phyloP scores from a whole-genome alignment of 2,329 filamentous ascomycete genomes.

The Dactylonectria estremocensis region DNA sequence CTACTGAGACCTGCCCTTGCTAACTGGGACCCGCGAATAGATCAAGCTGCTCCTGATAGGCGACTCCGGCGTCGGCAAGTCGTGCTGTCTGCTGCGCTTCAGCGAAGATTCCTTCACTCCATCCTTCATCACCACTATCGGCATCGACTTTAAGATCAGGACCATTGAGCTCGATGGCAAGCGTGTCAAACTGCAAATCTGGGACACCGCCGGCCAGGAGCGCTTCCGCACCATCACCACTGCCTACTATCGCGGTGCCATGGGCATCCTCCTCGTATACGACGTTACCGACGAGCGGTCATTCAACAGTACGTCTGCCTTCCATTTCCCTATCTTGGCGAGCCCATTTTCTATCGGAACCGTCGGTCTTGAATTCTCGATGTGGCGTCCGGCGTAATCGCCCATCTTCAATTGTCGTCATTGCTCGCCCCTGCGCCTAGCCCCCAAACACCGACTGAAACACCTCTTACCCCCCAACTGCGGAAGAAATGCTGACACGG shows the following conservation, averaged over 20 bases:
- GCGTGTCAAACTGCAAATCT: slow-evolving; percentile 99
- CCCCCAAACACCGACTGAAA: not conserved
- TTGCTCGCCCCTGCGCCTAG: slow-evolving; percentile 14
- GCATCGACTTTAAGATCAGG: slow-evolving; percentile 99
- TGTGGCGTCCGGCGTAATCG: slow-evolving; percentile 1
- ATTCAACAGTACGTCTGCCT: slow-evolving; percentile 84
- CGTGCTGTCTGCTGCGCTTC: slow-evolving; percentile 95
- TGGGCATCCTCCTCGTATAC: slow-evolving; percentile 98
- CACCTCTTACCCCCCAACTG: not conserved
- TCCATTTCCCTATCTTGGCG: slow-evolving; percentile 1
- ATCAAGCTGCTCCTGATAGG: slow-evolving; percentile 98
- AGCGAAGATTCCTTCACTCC: slow-evolving; percentile 98
- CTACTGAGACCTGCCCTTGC: slow-evolving; percentile 8
- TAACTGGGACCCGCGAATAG: slow-evolving; percentile 62
- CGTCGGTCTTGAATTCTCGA: not conserved
- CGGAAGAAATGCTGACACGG: slow-evolving; percentile 35
- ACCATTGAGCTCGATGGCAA: slow-evolving; percentile 99
- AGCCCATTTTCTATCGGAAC: not conserved
- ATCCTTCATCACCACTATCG: slow-evolving; percentile 98
- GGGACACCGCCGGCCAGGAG: slow-evolving; percentile 99
- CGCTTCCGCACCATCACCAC: slow-evolving; percentile 99
- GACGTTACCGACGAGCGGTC: slow-evolving; percentile 97
- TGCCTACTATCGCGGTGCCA: slow-evolving; percentile 97
- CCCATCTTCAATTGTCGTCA: slow-evolving; percentile 6
- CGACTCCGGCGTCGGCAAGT: slow-evolving; percentile 97